phyloP scores from a whole-genome alignment of 2,329 filamentous ascomycete genomes.

The Penicillium sp. region DNA sequence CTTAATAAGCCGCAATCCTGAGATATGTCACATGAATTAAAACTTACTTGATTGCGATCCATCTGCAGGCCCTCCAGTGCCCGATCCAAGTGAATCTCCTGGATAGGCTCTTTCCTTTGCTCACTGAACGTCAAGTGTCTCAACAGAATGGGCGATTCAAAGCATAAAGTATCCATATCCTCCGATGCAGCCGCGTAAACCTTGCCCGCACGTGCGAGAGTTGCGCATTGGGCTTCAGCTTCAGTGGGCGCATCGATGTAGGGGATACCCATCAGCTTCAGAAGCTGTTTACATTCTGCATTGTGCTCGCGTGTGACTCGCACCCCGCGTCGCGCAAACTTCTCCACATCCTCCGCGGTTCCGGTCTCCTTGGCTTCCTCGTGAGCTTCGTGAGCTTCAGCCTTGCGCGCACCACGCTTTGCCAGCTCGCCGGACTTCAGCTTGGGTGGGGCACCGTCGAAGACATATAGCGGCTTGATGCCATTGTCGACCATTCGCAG shows the following conservation, averaged over 20 bases:
- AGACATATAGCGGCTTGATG: constrained; percentile 97
- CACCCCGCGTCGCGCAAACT: constrained; percentile 91
- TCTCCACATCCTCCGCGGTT: constrained; percentile 96
- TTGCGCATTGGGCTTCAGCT: constrained; percentile 94
- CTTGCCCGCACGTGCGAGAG: constrained; percentile 84
- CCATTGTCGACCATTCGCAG: constrained; percentile 97
- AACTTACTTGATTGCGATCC: constrained; percentile 74
- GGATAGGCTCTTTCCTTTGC: constrained; percentile 95
- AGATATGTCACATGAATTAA: constrained; percentile 6
- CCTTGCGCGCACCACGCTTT: constrained; percentile 92
- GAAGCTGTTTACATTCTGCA: constrained; percentile 82
- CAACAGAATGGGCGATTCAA: constrained; percentile 85
- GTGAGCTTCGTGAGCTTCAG: constrained; percentile 82
- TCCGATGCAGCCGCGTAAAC: constrained; percentile 96
- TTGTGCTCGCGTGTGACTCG: constrained; percentile 97
- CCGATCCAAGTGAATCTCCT: constrained; percentile 86
- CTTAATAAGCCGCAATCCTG: constrained; percentile 3
- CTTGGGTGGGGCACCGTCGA: constrained; percentile 94
- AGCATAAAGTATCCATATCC: constrained; percentile 98
- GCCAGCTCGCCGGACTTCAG: constrained; percentile 96
- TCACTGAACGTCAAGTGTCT: constrained; percentile 96
- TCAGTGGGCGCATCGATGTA: constrained; percentile 95
- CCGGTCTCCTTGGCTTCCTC: constrained; percentile 97
- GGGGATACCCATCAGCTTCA: constrained; percentile 94
- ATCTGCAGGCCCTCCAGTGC: constrained; percentile 85